phyloP scores from a whole-genome alignment of 495 filamentous ascomycete species.

The Podospora pseudocomata region DNA sequence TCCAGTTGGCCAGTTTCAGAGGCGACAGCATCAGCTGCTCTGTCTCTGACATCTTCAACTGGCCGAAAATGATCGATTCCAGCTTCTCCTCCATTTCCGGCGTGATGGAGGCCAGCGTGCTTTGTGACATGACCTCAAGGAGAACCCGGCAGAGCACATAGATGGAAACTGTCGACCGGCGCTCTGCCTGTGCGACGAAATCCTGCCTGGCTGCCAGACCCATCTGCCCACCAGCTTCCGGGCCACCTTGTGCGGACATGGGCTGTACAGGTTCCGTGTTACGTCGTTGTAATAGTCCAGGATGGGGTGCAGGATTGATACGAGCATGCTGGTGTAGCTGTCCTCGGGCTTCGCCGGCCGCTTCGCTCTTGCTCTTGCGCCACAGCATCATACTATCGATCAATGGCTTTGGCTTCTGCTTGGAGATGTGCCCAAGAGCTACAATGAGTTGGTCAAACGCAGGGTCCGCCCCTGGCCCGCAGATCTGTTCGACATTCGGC shows the following conservation, averaged over 20 bases:
- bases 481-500: constrained; percentile 78
- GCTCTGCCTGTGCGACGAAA: constrained; percentile 70
- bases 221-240: constrained; percentile 23
- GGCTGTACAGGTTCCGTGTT: constrained; percentile 49
- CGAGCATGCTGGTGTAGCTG: constrained; percentile 60
- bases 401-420: constrained; percentile 88
- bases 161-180: constrained; percentile 85
- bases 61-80: constrained; percentile 90
- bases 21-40: constrained; percentile 74
- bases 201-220: constrained; percentile 60
- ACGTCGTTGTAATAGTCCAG: constrained; percentile 39
- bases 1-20: constrained; percentile 89
- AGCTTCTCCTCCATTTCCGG: constrained; percentile 84
- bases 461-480: constrained; percentile 81
- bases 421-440: constrained; percentile 87
- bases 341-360: constrained; percentile 57
- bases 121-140: constrained; percentile 90
- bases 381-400: constrained; percentile 97
- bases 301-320: constrained; percentile 26
- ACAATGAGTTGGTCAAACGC: constrained; percentile 94
- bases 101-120: constrained; percentile 73
- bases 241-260: constrained; percentile 13
- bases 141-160: constrained; percentile 92
- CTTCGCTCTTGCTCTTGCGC: constrained; percentile 91
- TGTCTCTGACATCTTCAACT: constrained; percentile 81